phyloP scores from a whole-genome alignment of 1,284 basidiomycete species.

The Sanghuangporus sanghuang region DNA sequence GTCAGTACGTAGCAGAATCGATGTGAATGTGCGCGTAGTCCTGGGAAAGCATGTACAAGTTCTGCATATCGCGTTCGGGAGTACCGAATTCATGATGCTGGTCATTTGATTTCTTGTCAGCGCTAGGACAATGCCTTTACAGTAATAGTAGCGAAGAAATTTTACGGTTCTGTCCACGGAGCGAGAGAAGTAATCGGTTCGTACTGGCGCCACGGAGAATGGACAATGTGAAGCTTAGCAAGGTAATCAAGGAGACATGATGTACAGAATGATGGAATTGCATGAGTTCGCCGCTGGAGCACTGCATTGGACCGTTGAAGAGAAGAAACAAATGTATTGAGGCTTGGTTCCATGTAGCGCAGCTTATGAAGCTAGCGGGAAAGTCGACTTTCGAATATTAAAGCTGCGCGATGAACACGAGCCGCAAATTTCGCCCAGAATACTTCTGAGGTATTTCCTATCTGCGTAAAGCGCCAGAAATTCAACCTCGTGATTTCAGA shows the following conservation, averaged over 20 bases:
- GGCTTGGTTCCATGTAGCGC: conserved; percentile 75
- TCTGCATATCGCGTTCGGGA: conserved; percentile 61
- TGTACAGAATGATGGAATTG: neutral
- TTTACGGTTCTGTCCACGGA: conserved; percentile 44
- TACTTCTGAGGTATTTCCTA: conserved; percentile 87
- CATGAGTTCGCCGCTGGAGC: conserved; percentile 12
- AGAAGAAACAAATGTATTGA: conserved; percentile 63
- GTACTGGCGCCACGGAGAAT: neutral
- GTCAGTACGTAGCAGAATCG: conserved; percentile 6
- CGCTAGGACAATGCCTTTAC: conserved; percentile 72
- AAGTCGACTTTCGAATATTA: conserved; percentile 97
- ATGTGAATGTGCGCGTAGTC: neutral
- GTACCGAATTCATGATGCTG: conserved; percentile 60
- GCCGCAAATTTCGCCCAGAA: conserved; percentile 86
- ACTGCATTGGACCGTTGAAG: neutral
- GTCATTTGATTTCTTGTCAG: conserved; percentile 47
- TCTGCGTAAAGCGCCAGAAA: conserved; percentile 3
- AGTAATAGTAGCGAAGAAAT: conserved; percentile 90
- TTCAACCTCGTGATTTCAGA: neutral
- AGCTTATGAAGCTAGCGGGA: conserved; percentile 89
- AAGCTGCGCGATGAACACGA: conserved; percentile 87
- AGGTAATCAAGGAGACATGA: conserved; percentile 7
- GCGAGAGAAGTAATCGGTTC: neutral
- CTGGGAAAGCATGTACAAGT: conserved; percentile 40
- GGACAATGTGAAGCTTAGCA: neutral